Evolutionary conservation across 2,329 filamentous ascomycete species (phyloP).

Genomic region (Scopulariopsis brevicaulis): DNA sequence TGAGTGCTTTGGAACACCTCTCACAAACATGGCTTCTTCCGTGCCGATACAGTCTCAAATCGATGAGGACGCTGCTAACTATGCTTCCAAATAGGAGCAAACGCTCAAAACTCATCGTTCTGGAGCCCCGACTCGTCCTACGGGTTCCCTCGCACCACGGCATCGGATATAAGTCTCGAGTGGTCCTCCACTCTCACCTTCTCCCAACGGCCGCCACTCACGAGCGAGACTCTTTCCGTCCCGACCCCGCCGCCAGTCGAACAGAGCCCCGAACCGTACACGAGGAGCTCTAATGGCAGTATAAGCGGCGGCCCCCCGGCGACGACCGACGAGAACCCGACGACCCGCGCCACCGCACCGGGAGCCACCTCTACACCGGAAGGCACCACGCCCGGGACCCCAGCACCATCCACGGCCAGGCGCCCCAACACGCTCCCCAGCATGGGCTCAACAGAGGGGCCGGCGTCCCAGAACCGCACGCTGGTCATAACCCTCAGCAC

Average conservation of each 20-base stretch:
- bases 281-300: background rate
- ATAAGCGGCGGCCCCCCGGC: background rate
- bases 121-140: too few species aligned
- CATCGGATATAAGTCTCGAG: too few species aligned
- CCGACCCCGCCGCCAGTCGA: background rate
- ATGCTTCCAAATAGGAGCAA: too few species aligned
- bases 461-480: constrained; percentile 19
- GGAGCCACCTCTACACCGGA: background rate
- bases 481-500: constrained; percentile 40
- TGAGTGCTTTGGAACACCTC: background rate
- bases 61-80: too few species aligned
- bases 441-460: background rate
- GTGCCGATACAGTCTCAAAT: too few species aligned
- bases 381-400: background rate
- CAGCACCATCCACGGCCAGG: background rate
- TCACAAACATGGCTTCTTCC: too few species aligned
- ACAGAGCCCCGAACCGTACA: too few species aligned
- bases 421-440: too few species aligned
- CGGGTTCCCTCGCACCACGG: too few species aligned
- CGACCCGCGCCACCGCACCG: background rate
- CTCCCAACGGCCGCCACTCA: background rate
- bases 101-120: too few species aligned
- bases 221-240: background rate
- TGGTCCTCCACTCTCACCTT: background rate
- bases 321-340: background rate